These are phyloP conservation scores for Crepidotus sp. DNA, from an alignment of 1,284 basidiomycete species.

Conservation along the genomic window DNA sequence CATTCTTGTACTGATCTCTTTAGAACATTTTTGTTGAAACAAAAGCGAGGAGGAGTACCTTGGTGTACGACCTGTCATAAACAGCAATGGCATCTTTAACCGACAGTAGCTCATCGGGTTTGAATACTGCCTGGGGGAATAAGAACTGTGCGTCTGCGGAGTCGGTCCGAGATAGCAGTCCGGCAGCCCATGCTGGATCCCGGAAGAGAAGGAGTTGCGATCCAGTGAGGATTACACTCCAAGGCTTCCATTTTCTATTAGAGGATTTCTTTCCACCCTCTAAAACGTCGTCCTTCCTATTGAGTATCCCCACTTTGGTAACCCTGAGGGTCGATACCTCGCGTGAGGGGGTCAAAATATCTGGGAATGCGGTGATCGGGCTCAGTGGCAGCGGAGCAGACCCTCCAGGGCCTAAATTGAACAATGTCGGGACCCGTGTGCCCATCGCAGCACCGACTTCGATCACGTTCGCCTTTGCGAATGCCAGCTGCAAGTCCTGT, in stretches of 20 bases:
- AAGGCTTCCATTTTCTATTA: conserved; percentile 83
- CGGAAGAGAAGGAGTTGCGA: conserved; percentile 92
- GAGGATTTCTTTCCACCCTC: conserved; percentile 71
- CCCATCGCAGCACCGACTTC: conserved; percentile 40
- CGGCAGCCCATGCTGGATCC: conserved; percentile 63
- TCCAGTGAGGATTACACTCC: conserved; percentile 80
- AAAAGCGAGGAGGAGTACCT: conserved; percentile 36
- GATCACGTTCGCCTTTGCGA: conserved; percentile 59
- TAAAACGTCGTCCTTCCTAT: conserved; percentile 75
- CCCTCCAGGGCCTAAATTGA: conserved; percentile 37
- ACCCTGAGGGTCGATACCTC: conserved; percentile 57
- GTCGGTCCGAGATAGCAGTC: conserved; percentile 46
- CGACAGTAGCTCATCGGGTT: conserved; percentile 83
- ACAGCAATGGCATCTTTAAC: conserved; percentile 76
- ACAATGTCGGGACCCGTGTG: conserved; percentile 37
- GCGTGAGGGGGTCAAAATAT: conserved; percentile 6
- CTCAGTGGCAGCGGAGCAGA: conserved; percentile 20
- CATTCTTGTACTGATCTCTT: conserved; percentile 48
- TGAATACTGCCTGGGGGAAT: conserved; percentile 53
- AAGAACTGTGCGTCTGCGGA: conserved; percentile 31
- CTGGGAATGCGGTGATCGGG: conserved; percentile 7
- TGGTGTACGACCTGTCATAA: conserved; percentile 68
- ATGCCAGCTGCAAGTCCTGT: conserved; percentile 58
- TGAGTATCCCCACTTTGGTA: conserved; percentile 76
- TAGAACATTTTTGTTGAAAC: conserved; percentile 8